A percentile compares a stretch with the other conserved stretches of the same genome.
Conservation (phyloP, 345 rosid genomes). For the Balakata baccata region DNA sequence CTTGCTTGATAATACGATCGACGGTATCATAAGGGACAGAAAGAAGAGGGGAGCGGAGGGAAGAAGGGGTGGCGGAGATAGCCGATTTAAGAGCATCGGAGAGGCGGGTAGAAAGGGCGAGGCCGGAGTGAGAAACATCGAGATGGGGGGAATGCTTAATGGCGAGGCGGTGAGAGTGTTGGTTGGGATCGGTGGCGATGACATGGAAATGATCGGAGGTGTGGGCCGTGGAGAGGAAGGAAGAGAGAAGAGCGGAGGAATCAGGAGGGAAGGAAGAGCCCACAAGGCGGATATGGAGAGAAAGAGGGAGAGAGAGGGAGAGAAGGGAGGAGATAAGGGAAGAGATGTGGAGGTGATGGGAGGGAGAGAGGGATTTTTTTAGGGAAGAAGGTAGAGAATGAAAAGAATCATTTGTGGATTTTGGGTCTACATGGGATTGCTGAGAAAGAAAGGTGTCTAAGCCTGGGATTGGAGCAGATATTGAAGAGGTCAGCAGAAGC, state of each 20-base stretch:
- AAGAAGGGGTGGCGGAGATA: constrained; percentile 41
- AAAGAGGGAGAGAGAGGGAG: constrained; percentile 22
- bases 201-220: constrained; percentile 33
- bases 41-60: constrained; percentile 61
- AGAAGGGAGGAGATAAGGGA: constrained; percentile 28
- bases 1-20: constrained; percentile 55
- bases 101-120: constrained; percentile 33
- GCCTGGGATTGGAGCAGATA: constrained; percentile 23
- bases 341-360: constrained; percentile 8
- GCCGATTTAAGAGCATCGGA: constrained; percentile 42
- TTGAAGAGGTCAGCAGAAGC: constrained; percentile 2
- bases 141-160: constrained; percentile 30
- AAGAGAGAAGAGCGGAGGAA: constrained; percentile 22
- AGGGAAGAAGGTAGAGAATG: constrained; percentile 23
- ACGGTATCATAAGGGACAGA: constrained; percentile 49
- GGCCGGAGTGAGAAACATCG: constrained; percentile 23
- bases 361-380: constrained; percentile 23
- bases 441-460: constrained; percentile 31
- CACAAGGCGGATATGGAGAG: constrained; percentile 31
- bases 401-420: constrained; percentile 54
- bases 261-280: constrained; percentile 27
- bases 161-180: constrained; percentile 23
- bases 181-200: constrained; percentile 23
- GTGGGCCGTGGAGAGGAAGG: constrained; percentile 25
- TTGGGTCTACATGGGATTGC: constrained; percentile 47